Percentiles rank a stretch among this genome's conserved stretches.
phyloP scores from a whole-genome alignment of 2,329 filamentous ascomycete genomes.

The Trichoderma hamatum region DNA sequence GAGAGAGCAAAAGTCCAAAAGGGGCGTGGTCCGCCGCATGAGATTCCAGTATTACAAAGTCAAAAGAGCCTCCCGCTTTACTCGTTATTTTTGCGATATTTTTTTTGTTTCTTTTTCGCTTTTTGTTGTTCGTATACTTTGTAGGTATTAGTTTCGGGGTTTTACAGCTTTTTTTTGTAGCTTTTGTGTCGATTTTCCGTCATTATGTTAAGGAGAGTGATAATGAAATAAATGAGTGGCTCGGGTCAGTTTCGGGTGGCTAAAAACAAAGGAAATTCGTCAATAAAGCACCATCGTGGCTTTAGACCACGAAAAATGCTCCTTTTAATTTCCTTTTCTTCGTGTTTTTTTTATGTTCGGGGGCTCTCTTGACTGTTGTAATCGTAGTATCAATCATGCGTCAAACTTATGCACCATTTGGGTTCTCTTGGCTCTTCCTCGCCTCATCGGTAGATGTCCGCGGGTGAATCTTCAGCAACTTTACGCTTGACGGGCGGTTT shows the following conservation, averaged over 20 bases:
- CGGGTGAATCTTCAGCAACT: constrained; percentile 67
- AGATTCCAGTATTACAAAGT: background rate
- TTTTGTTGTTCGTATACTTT: background rate
- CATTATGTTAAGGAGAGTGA: background rate
- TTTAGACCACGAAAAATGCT: background rate
- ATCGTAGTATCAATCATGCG: constrained; percentile 30
- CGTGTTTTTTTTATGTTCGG: background rate
- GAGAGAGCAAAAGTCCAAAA: background rate
- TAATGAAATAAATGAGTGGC: constrained; percentile 24
- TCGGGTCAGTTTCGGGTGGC: constrained; percentile 15
- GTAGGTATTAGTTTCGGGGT: background rate
- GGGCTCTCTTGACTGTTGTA: constrained; percentile 31
- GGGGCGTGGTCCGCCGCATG: background rate
- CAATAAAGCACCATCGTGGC: background rate
- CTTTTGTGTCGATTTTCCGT: constrained; percentile 6
- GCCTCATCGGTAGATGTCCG: constrained; percentile 57
- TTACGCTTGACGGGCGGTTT: constrained; percentile 65
- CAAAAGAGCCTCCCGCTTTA: constrained; percentile 25
- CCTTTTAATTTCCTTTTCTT: background rate
- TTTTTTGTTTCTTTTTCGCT: background rate
- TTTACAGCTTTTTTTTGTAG: background rate
- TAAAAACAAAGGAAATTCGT: constrained; percentile 27
- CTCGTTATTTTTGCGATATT: background rate
- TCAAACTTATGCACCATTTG: background rate
- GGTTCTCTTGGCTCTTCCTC: constrained; percentile 37